Evolutionary conservation across 208 protist species (phyloP).

Genomic region (Angomonas ambiguus): DNA sequence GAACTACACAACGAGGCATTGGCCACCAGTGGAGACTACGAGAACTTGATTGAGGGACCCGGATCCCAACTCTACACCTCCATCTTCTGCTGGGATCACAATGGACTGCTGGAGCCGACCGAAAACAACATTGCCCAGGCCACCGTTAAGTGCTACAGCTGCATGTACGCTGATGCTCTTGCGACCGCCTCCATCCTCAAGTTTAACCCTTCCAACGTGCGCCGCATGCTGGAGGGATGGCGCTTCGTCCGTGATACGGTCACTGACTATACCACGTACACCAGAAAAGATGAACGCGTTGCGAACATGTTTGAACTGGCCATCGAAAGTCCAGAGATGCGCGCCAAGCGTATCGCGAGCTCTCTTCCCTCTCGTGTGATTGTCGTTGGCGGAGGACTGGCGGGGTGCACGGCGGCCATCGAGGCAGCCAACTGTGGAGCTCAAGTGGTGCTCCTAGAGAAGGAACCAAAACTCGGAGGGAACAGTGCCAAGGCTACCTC

Average conservation of each 20-base stretch:
- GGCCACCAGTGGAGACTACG: conserved; percentile 59
- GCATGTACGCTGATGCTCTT: conserved; percentile 83
- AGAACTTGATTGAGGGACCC: conserved; percentile 32
- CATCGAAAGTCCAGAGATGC: conserved; percentile 45
- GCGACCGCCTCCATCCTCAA: conserved; percentile 67
- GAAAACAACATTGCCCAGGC: conserved; percentile 53
- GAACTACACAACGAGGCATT: conserved; percentile 52
- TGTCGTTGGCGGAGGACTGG: conserved; percentile 84
- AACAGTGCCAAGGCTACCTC: conserved; percentile 96
- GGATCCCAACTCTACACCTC: conserved; percentile 33
- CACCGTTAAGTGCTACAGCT: conserved; percentile 67
- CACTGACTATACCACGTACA: conserved; percentile 62
- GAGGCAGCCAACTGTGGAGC: conserved; percentile 79
- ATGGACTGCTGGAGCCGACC: conserved; percentile 30
- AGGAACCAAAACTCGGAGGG: conserved; percentile 85
- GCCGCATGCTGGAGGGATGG: conserved; percentile 60
- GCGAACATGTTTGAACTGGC: conserved; percentile 68
- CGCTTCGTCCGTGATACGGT: conserved; percentile 48
- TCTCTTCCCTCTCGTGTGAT: conserved; percentile 65
- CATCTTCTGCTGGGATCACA: conserved; percentile 28
- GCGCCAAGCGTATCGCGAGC: conserved; percentile 46
- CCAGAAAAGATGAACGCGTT: conserved; percentile 50
- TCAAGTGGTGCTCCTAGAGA: conserved; percentile 89
- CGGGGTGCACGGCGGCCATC: conserved; percentile 79
- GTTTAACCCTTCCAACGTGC: conserved; percentile 42